Conservation (phyloP, 2,329 filamentous ascomycete genomes). For the Fusarium sp. region DNA sequence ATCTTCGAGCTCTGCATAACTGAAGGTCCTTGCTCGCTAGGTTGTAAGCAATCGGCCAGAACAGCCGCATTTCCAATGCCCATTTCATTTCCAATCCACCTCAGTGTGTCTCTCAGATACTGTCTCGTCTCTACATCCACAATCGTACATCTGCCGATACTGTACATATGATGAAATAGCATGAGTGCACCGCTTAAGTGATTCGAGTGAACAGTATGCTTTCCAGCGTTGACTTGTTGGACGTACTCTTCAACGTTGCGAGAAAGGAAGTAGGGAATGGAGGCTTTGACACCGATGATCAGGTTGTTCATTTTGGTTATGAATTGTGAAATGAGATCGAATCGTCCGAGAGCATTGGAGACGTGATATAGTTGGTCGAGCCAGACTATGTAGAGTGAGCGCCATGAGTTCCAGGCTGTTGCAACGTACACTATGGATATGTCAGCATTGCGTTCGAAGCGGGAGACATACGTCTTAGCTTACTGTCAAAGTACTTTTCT, state of each 20-base stretch:
- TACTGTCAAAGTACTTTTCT: slow-evolving; percentile 15
- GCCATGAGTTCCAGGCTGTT: slow-evolving; percentile 20
- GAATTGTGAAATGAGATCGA: neutral
- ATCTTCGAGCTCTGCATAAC: slow-evolving; percentile 3
- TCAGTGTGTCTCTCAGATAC: neutral
- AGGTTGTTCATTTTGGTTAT: neutral
- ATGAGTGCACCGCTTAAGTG: neutral
- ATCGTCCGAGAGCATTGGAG: neutral
- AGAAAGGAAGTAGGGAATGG: slow-evolving; percentile 11
- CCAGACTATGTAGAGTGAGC: slow-evolving; percentile 6
- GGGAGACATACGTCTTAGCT: accelerated
- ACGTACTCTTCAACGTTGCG: neutral
- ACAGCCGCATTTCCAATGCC: slow-evolving; percentile 9
- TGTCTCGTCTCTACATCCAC: neutral
- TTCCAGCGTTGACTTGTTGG: neutral
- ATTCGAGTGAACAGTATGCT: neutral
- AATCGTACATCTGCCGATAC: slow-evolving; percentile 2
- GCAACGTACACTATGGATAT: neutral
- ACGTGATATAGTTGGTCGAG: slow-evolving; percentile 15
- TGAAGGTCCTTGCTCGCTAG: neutral
- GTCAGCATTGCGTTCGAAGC: neutral
- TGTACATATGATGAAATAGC: slow-evolving; percentile 9
- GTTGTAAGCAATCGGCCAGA: neutral
- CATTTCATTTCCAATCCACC: slow-evolving; percentile 9
- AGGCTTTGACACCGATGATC: neutral